Conservation (phyloP, 345 rosid species). For the Durio zibethinus region DNA sequence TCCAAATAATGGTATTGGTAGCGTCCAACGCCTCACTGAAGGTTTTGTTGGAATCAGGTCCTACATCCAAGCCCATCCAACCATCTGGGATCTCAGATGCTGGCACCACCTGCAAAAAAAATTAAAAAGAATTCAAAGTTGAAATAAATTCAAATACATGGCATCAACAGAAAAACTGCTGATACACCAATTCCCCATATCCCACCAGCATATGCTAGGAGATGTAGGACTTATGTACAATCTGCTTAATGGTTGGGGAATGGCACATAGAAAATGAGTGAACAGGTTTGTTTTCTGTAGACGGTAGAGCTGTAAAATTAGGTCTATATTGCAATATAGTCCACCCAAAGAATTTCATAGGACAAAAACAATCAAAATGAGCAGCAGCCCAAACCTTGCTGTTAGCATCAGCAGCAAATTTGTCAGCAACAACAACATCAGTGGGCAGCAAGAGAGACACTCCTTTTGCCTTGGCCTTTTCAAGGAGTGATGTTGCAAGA, state of each 20-base stretch:
- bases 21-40: slow-evolving; percentile 65
- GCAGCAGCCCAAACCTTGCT: slow-evolving; percentile 57
- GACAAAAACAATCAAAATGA: neutral
- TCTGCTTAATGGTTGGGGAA: neutral
- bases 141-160: neutral
- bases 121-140: neutral
- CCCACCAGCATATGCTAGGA: neutral
- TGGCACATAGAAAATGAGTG: neutral
- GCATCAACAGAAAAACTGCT: neutral
- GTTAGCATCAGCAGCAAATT: slow-evolving; percentile 87
- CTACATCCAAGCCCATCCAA: slow-evolving; percentile 96
- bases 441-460: slow-evolving; percentile 79
- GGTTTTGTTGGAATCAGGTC: slow-evolving; percentile 75
- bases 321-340: neutral
- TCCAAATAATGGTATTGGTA: slow-evolving; percentile 84
- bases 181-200: neutral
- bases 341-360: neutral
- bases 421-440: slow-evolving; percentile 87
- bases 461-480: slow-evolving; percentile 89
- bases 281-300: neutral
- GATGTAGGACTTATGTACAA: neutral
- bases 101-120: slow-evolving; percentile 57
- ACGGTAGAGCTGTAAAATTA: neutral
- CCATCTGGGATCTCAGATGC: slow-evolving; percentile 82
- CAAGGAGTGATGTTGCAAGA: slow-evolving; percentile 73